phyloP scores from a whole-genome alignment of 495 filamentous ascomycete genomes.

The Xylaria curta region DNA sequence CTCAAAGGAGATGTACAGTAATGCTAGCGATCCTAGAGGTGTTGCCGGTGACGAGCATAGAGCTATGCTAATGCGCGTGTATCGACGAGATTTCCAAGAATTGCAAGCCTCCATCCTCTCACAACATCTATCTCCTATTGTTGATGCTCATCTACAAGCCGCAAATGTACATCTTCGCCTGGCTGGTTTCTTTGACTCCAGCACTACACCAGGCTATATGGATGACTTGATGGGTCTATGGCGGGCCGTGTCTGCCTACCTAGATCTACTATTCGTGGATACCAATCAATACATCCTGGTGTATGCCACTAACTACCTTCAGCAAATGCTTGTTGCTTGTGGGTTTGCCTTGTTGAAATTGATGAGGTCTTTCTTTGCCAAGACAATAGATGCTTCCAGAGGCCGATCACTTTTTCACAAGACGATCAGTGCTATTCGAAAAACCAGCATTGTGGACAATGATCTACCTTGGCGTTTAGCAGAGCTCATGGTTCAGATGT shows the following conservation, averaged over 20 bases:
- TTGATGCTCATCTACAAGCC: constrained; percentile 76
- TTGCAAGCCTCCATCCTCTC: constrained; percentile 59
- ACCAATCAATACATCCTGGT: constrained; percentile 60
- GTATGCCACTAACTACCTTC: constrained; percentile 84
- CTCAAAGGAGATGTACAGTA: constrained; percentile 84
- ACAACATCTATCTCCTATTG: constrained; percentile 61
- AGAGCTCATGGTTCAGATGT: constrained; percentile 91
- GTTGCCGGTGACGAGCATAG: constrained; percentile 73
- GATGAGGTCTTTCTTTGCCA: constrained; percentile 80
- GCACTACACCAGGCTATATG: constrained; percentile 72
- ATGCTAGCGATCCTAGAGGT: constrained; percentile 75
- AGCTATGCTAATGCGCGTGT: constrained; percentile 67
- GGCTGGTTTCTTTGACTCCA: constrained; percentile 87
- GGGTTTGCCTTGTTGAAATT: constrained; percentile 87
- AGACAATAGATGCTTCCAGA: constrained; percentile 74
- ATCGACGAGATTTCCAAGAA: constrained; percentile 62
- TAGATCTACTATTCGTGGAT: constrained; percentile 68
- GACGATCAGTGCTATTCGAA: constrained; percentile 77
- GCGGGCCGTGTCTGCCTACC: constrained; percentile 73
- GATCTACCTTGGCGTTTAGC: constrained; percentile 85
- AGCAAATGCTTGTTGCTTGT: constrained; percentile 90
- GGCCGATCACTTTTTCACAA: constrained; percentile 75
- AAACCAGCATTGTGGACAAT: constrained; percentile 79
- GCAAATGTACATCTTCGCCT: constrained; percentile 83
- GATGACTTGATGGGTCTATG: constrained; percentile 80